Base-by-base conservation (phyloP, 1,284 basidiomycete genomes). In the Grifola frondosa region DNA sequence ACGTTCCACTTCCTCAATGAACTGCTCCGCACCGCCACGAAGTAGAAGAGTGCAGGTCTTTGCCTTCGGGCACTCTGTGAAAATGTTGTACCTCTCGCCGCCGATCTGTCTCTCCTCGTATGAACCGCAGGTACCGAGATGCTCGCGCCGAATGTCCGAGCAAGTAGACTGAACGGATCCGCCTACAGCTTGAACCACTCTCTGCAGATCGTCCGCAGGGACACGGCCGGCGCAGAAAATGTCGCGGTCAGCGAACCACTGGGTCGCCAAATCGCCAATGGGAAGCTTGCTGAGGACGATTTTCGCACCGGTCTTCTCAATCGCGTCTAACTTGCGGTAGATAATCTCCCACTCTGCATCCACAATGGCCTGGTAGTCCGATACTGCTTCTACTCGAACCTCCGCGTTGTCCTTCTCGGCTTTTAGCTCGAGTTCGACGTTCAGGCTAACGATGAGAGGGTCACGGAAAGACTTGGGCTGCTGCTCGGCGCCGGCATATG, bases 331-430 rank as follows among this genome's bases (percentile, higher is more conserved):
- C 69, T 99, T 99, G 60, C 89, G 82, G 72, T 95, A 99, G 65
- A 99, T 99, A 69, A 99, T 99, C 60, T 95, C 89, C 97, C 97
- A 99, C 67, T 99, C 97, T 20, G 97, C 97, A 62, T 99, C 94
- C 44, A 99, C 97, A 56, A 99, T 97, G 6, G 95, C 94, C 69
- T 99, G 97, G 67, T 99, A 99, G 60, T 97, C 94, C 17, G 91
- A 87, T 19, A 99, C 96, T 36, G 91, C 88, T 62, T 97, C 93
- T 38, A 99, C 92, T 25, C 97, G 85, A 32, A 99, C 90, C 70
- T 99, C 97, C 8, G 97, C 97, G 57, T 99, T 99, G 70, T 99
- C 97, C 69, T 98, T 97, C 71, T 99, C 97, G 1, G 97, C 97
- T 71, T 99, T 99, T 59, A 99, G 78, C 69, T 99, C 97, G 46